These are phyloP conservation scores for Phytophthora rubi DNA, from an alignment of 352 stramenopile genomes.

Conservation along the genomic window DNA sequence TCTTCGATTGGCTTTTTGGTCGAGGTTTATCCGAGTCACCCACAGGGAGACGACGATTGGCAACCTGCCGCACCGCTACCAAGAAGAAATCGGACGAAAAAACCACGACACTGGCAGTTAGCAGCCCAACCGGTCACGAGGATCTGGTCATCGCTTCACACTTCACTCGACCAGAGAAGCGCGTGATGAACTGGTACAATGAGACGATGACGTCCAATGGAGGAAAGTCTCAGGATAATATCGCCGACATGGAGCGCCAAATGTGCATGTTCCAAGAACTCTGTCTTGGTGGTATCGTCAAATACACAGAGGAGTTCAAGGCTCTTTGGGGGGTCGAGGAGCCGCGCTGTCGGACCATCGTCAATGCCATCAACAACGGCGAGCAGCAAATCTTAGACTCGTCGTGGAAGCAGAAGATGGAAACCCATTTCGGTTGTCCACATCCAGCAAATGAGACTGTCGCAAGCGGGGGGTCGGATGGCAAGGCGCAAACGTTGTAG, in stretches of 20 bases:
- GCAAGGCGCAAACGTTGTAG: neutral
- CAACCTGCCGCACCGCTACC: constrained; percentile 12
- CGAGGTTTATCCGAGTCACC: constrained; percentile 1
- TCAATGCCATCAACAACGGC: constrained; percentile 42
- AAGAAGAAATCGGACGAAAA: neutral
- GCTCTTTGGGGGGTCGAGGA: constrained; percentile 40
- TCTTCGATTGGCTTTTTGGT: constrained; percentile 28
- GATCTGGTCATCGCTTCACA: constrained; percentile 32
- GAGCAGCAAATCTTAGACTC: constrained; percentile 31
- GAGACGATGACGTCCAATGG: constrained; percentile 28
- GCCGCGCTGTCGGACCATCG: constrained; percentile 43
- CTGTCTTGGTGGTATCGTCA: constrained; percentile 47
- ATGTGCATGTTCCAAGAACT: constrained; percentile 55
- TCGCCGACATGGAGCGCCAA: constrained; percentile 56
- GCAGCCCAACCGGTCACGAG: neutral
- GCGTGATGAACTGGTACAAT: constrained; percentile 47
- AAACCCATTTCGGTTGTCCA: constrained; percentile 47
- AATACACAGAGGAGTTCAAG: constrained; percentile 55
- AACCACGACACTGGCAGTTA: no score
- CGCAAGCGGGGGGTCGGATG: neutral
- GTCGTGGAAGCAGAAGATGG: constrained; percentile 44
- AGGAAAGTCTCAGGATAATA: constrained; percentile 27
- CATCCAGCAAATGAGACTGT: constrained; percentile 18
- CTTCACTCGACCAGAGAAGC: constrained; percentile 35
- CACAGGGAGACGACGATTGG: constrained; percentile 16